Conservation (phyloP, 1,139 yeast species). For the Barnettozyma hawaiiensis region DNA sequence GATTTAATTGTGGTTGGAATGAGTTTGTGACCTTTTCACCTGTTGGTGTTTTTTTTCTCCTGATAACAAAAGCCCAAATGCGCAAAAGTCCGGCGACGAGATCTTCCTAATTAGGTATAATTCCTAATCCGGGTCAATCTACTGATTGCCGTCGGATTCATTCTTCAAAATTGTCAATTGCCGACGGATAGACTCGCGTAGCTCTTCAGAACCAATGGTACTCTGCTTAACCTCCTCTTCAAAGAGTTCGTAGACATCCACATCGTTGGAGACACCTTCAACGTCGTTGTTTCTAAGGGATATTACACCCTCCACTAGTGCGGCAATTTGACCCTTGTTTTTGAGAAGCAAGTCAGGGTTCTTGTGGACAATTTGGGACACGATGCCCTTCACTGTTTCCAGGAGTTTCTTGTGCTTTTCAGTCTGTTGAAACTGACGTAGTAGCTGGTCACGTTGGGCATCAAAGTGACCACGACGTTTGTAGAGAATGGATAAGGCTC, state of each 20-base stretch:
- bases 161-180: constrained; percentile 8
- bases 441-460: constrained; percentile 14
- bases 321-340: constrained; percentile 22
- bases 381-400: constrained; percentile 13
- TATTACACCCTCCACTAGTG: constrained; percentile 20
- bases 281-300: constrained; percentile 1
- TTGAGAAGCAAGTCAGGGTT: constrained; percentile 21
- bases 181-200: constrained; percentile 12
- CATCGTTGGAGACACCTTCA: constrained; percentile 4
- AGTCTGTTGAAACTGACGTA: constrained; percentile 16
- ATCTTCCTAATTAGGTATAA: background rate
- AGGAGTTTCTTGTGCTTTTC: constrained; percentile 16
- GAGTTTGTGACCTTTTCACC: background rate
- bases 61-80: background rate
- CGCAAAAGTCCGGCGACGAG: background rate
- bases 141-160: background rate
- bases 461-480: constrained; percentile 23
- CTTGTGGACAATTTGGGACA: constrained; percentile 12
- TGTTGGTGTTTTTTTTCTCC: background rate
- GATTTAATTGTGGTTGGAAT: background rate
- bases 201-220: constrained; percentile 16
- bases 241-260: constrained; percentile 16
- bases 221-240: constrained; percentile 18
- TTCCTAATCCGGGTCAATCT: background rate
- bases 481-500: constrained; percentile 16